These are phyloP conservation scores for Colletotrichum eremochloae DNA, from an alignment of 2,329 filamentous ascomycete species.

Conservation along the genomic window DNA sequence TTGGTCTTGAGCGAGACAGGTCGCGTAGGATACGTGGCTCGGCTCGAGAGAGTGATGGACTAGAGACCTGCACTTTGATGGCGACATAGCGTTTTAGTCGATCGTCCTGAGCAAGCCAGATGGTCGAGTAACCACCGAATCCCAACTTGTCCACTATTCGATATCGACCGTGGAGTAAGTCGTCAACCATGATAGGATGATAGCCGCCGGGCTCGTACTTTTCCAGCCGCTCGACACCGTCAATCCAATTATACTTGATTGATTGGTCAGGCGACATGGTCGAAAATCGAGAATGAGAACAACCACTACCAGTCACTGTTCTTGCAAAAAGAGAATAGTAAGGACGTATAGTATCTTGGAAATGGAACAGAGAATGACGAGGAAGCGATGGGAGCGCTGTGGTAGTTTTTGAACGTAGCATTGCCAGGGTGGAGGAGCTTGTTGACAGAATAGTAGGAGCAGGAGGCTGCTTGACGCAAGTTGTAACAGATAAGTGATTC, in stretches of 20 bases:
- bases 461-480: too few relatives aligned
- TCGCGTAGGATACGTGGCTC: background rate
- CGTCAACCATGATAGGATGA: background rate
- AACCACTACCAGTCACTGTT: too few relatives aligned
- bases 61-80: constrained; percentile 48
- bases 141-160: constrained; percentile 55
- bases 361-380: too few relatives aligned
- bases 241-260: background rate
- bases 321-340: too few relatives aligned
- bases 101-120: constrained; percentile 56
- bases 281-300: background rate
- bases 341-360: too few relatives aligned
- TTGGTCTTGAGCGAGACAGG: background rate
- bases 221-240: background rate
- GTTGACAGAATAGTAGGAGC: too few relatives aligned
- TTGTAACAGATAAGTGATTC: too few relatives aligned
- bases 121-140: constrained; percentile 54
- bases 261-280: background rate
- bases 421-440: too few relatives aligned
- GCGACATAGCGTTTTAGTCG: constrained; percentile 46
- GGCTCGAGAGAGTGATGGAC: background rate
- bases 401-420: too few relatives aligned
- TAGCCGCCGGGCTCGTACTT: background rate
- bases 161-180: constrained; percentile 48
- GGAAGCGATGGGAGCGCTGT: too few relatives aligned